Evolutionary conservation across 257 asterid species (phyloP), one percentile per base, ranked within the genome.

Genomic region (Solanum sejunctum): DNA sequence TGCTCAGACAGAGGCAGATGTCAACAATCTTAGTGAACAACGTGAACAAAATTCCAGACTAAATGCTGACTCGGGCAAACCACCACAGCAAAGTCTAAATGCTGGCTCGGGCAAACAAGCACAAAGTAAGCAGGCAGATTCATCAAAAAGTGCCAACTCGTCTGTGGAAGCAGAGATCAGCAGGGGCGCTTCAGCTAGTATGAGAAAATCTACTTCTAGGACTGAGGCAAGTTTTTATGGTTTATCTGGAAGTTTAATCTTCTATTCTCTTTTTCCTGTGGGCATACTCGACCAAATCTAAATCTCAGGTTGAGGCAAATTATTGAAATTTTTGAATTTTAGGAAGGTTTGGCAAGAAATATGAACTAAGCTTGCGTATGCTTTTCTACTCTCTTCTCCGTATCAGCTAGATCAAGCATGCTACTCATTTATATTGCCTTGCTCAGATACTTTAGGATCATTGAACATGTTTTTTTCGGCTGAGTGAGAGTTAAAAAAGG

Each of bases 1-100:
- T 84, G 89, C 89, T 91, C 93, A 80, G 86, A 93, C 86, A 49
- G 99, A 95, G 91, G 89, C 87, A 41, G 94, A 91, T 70, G 90
- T 93, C 84, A 71, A 47, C 66, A 84, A 85, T 81, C 95, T 96
- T 83, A 86, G 77, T 89, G 93, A 91, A 82, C 93, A 91, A 80
- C 93, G 93, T 60, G 97, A 91, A 83, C 91, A 90, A 72, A 95
- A 89, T 86, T 91, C 90, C 81, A 89, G 86, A 88, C 86, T 89
- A 63, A 90, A 89, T 43, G 84, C 84, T 45, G 94, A 94, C 71
- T 81, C 63, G 61, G 87, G 88, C 90, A 85, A 88, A 85, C 92
- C 89, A 82, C 88, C 84, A 36, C 91, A 51, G 47, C 92, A 71
- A 84, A 89, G 88, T 85, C 89, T 92, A 61, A 88, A 56, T 43